Evolutionary conservation across 352 stramenopile genomes (phyloP).

Genomic region (Stramenopiles sp.): DNA sequence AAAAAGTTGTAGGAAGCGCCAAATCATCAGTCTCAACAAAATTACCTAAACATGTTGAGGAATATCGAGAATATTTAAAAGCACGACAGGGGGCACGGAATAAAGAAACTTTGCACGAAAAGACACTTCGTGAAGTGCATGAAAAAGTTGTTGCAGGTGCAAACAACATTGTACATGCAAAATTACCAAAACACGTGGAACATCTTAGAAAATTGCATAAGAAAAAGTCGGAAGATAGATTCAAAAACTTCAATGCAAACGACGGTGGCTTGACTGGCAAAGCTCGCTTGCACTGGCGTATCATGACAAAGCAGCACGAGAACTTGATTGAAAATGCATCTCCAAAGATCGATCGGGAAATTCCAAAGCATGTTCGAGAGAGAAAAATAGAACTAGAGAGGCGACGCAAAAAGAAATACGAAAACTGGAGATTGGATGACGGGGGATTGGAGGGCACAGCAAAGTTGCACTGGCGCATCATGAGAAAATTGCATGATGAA

Average conservation of each 20-base stretch:
- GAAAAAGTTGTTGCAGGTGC: constrained; percentile 10
- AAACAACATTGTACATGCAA: not conserved
- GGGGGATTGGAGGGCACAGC: not conserved
- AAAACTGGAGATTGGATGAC: constrained; percentile 3
- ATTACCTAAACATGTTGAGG: constrained; percentile 2
- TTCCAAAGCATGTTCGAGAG: not conserved
- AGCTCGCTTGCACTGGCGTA: not conserved
- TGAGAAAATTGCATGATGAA: constrained; percentile 1
- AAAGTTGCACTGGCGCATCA: not conserved
- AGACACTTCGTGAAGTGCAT: not conserved
- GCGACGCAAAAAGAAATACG: not conserved
- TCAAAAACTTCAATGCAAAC: constrained; percentile 9
- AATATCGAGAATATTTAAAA: constrained; percentile 7
- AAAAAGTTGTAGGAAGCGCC: not conserved
- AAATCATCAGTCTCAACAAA: constrained; percentile 4
- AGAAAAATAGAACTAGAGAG: not conserved
- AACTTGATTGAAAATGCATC: not conserved
- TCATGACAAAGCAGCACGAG: constrained; percentile 1
- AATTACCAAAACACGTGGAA: constrained; percentile 4
- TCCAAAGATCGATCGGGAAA: not conserved
- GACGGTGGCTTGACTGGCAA: not conserved
- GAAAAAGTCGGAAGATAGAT: not conserved
- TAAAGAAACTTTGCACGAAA: not conserved
- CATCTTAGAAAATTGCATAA: not conserved
- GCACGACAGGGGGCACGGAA: not conserved